phyloP scores from a whole-genome alignment of 768 basidiomycete species.

The Mycena rosella region DNA sequence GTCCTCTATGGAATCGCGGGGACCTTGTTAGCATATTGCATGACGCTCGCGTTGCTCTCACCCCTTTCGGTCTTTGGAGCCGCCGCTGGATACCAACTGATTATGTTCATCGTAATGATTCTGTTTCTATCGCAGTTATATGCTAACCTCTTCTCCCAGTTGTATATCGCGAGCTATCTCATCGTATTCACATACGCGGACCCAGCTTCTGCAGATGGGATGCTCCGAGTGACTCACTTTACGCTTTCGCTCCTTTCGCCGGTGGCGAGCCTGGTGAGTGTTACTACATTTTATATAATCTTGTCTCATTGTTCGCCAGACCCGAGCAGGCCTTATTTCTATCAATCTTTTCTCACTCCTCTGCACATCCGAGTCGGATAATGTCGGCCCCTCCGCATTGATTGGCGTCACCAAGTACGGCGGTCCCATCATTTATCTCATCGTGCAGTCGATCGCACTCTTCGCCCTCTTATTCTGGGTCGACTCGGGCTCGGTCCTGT shows the following conservation, averaged over 20 bases:
- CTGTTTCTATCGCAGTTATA: too few relatives aligned
- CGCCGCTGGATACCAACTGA: slow-evolving; percentile 78
- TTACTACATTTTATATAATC: slow-evolving; percentile 3
- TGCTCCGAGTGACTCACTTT: slow-evolving; percentile 78
- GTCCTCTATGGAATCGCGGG: slow-evolving; percentile 78
- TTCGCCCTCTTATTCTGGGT: slow-evolving; percentile 78
- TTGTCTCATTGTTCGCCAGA: slow-evolving; percentile 56
- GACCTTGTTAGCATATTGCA: slow-evolving; percentile 76
- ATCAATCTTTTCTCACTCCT: slow-evolving; percentile 82
- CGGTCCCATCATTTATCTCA: slow-evolving; percentile 81
- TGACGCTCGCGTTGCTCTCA: slow-evolving; percentile 70
- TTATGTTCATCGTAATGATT: slow-evolving; percentile 81
- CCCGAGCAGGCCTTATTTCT: slow-evolving; percentile 79
- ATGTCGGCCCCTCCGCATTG: slow-evolving; percentile 59
- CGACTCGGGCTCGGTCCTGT: slow-evolving; percentile 74
- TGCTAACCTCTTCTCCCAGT: slow-evolving; percentile 51
- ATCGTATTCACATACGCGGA: slow-evolving; percentile 81
- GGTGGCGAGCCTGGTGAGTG: slow-evolving; percentile 73
- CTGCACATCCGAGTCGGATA: slow-evolving; percentile 64
- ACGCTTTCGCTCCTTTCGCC: slow-evolving; percentile 77
- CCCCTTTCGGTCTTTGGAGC: slow-evolving; percentile 81
- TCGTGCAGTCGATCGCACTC: slow-evolving; percentile 69
- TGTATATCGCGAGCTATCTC: slow-evolving; percentile 77
- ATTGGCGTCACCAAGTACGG: slow-evolving; percentile 75
- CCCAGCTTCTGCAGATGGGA: slow-evolving; percentile 61